phyloP scores from a whole-genome alignment of 1,139 yeast genomes.

The Suhomyces anneliseae region DNA sequence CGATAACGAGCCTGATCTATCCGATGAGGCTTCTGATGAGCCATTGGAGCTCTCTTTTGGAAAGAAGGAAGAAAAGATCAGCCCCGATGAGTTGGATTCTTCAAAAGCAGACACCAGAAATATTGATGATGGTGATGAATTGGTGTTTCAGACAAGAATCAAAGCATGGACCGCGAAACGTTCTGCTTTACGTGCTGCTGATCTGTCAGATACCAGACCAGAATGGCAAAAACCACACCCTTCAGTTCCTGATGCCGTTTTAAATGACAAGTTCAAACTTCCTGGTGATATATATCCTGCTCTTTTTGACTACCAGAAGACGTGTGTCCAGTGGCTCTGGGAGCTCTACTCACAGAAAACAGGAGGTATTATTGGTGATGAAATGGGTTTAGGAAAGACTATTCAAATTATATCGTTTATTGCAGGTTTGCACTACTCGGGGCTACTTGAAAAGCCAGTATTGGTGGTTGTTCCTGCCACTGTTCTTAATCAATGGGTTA shows the following conservation, averaged over 20 bases:
- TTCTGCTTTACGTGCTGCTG: constrained; percentile 26
- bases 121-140: constrained; percentile 80
- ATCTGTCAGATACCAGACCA: constrained; percentile 24
- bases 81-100: not conserved
- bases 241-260: constrained; percentile 65
- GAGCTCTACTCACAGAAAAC: constrained; percentile 83
- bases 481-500: constrained; percentile 93
- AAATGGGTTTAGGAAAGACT: constrained; percentile 97
- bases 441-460: constrained; percentile 71
- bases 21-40: not conserved
- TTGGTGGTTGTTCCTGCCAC: constrained; percentile 95
- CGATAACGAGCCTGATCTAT: constrained; percentile 1
- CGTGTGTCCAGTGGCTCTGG: constrained; percentile 81
- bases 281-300: constrained; percentile 93
- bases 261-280: constrained; percentile 66
- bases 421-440: constrained; percentile 87
- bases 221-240: constrained; percentile 84
- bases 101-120: constrained; percentile 27
- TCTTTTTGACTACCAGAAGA: constrained; percentile 88
- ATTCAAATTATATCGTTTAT: constrained; percentile 87
- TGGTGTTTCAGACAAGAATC: constrained; percentile 57
- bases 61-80: not conserved
- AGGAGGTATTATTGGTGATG: constrained; percentile 96
- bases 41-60: constrained; percentile 1
- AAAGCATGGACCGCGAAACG: constrained; percentile 57